Conservation (phyloP, 257 asterid species). For the Rauvolfia tetraphylla region DNA sequence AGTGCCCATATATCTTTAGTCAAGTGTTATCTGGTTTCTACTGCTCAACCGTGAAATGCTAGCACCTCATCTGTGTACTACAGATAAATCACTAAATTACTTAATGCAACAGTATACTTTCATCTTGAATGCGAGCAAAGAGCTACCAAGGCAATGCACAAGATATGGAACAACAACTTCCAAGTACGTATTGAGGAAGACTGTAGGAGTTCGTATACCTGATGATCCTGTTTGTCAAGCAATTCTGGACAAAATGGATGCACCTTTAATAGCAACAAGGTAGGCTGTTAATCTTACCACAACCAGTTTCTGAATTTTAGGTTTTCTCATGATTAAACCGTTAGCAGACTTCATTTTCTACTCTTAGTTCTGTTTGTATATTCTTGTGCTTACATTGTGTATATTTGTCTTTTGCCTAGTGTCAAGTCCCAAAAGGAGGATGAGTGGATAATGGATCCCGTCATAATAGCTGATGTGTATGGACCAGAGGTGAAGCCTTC, state of each 20-base stretch:
- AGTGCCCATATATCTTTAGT: not conserved
- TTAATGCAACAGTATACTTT: conserved; percentile 76
- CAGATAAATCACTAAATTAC: not conserved
- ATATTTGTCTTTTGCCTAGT: conserved; percentile 34
- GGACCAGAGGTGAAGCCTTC: conserved; percentile 69
- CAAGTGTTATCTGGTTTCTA: not conserved
- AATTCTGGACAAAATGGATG: conserved; percentile 67
- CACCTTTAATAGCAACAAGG: conserved; percentile 90
- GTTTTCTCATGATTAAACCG: not conserved
- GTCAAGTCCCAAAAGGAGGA: conserved; percentile 72
- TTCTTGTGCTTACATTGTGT: conserved; percentile 19
- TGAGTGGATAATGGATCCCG: conserved; percentile 92
- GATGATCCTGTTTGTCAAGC: conserved; percentile 86
- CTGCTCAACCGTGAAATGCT: not conserved
- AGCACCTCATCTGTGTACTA: not conserved
- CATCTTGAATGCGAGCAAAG: conserved; percentile 83
- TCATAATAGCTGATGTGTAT: conserved; percentile 74
- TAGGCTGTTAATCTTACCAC: conserved; percentile 22
- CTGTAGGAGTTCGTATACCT: conserved; percentile 85
- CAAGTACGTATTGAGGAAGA: conserved; percentile 65
- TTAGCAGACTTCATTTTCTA: not conserved
- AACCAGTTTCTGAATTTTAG: not conserved
- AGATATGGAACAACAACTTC: conserved; percentile 70
- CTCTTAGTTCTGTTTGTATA: conserved; percentile 6
- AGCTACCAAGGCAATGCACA: conserved; percentile 73